Evolutionary conservation across 2,329 filamentous ascomycete genomes (phyloP), one percentile per base, ranked within the genome.

Genomic region (Arthrobotrys sphaeroides): DNA sequence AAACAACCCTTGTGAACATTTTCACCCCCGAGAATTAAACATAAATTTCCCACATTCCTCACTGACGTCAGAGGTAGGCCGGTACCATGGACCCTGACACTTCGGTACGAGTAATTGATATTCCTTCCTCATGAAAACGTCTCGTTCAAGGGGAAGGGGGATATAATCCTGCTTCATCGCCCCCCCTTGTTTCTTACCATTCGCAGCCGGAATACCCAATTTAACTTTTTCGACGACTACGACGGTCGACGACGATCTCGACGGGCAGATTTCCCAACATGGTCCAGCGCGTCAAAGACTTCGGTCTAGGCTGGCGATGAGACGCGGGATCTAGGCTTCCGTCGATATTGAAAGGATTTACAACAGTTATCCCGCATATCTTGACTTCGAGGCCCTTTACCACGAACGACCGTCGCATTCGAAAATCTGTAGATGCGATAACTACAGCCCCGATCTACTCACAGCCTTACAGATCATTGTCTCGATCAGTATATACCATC

Each of bases 51-150:
- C 16, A 38, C 51, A 69, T 69, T 61, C 42, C 24, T 2, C 1
- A 2, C 20, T 24, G 31, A 69, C 65, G 65, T 69, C 53, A 69
- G 22, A 13, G 22, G 18, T 10, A n/a, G 20, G 12, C 45, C 22
- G 33, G 38, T 47, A 57, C 47, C 49, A 45, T 36, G 28, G 43
- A 16, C n/a, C 24, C 36, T 36, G 10, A 43, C 12, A 12, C 13
- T 45, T 53, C 61, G 20, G 33, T n/a, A 55, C 38, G 26, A 22
- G 64, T 59, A 59, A 57, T 60, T 51, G 51, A 69, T 60, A 4
- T 13, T 40, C 53, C 51, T 20, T 20, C 38, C 26, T 20, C 10
- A 65, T 40, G 43, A 65, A 65, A 53, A 22, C 60, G 43, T 62
- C 31, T 13, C n/a, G 12, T 22, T 28, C 16, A 33, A n/a, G n/a